Conservation (phyloP, 2,329 filamentous ascomycete species). For the Albophoma yamanashiensis region DNA sequence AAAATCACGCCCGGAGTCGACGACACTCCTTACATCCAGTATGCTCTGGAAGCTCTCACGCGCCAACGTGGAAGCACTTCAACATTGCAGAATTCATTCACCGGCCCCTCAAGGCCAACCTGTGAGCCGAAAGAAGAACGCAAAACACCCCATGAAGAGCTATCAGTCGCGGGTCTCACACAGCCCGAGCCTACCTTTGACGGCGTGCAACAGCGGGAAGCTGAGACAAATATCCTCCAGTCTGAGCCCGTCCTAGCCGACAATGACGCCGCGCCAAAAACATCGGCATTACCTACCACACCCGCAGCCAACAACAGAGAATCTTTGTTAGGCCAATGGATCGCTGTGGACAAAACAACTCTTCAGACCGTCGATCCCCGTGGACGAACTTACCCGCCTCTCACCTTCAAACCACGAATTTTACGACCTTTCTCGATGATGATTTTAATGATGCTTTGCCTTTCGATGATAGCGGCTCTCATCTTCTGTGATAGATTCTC, state of each 20-base stretch:
- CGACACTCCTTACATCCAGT: conserved; percentile 79
- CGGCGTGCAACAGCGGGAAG: not conserved
- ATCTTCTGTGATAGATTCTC: conserved; percentile 66
- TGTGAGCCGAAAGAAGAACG: conserved; percentile 17
- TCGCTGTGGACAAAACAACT: conserved; percentile 22
- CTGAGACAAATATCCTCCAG: not conserved
- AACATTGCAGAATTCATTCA: conserved; percentile 37
- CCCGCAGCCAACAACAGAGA: not conserved
- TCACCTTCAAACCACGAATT: conserved; percentile 62
- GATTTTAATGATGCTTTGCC: conserved; percentile 47
- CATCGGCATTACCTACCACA: not conserved
- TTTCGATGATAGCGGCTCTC: conserved; percentile 62
- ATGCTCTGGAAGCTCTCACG: conserved; percentile 81
- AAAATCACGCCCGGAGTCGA: conserved; percentile 67
- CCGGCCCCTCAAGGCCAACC: conserved; percentile 19
- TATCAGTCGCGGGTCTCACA: not conserved
- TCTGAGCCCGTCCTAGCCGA: not conserved
- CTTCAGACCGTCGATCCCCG: conserved; percentile 25
- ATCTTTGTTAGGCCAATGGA: conserved; percentile 13
- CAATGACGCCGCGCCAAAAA: not conserved
- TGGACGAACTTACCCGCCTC: conserved; percentile 29
- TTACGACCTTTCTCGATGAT: conserved; percentile 57
- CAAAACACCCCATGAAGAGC: conserved; percentile 8
- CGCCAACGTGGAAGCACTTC: conserved; percentile 55
- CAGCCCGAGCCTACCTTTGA: not conserved